A percentile compares a stretch with the other conserved stretches of the same genome.
These are phyloP conservation scores for Avena atlantica DNA, from an alignment of 176 grass and related monocot species.

Conservation along the genomic window DNA sequence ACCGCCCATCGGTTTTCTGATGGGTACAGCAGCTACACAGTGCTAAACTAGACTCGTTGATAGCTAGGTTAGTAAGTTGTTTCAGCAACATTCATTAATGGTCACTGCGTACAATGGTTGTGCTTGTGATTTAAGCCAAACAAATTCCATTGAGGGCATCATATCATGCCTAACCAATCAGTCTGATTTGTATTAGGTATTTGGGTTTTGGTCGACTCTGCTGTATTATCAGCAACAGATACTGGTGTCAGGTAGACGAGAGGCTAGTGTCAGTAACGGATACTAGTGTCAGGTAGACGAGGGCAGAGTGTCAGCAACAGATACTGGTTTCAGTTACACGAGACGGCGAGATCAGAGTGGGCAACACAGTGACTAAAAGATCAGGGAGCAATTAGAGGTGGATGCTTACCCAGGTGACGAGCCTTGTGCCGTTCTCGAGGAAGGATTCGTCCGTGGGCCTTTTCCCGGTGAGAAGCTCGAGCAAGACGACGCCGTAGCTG, in stretches of 20 bases:
- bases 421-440: conserved; percentile 71
- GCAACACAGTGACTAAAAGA: too few species aligned
- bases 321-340: background rate
- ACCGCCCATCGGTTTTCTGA: conserved; percentile 1
- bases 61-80: background rate
- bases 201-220: background rate
- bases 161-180: background rate
- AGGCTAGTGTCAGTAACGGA: background rate
- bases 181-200: background rate
- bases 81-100: background rate
- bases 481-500: conserved; percentile 84
- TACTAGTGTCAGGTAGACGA: background rate
- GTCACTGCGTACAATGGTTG: background rate
- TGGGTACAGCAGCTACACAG: background rate
- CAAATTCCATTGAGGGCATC: background rate
- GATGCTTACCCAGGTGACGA: conserved; percentile 81
- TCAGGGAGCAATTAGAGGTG: too few species aligned
- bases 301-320: background rate
- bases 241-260: background rate
- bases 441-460: conserved; percentile 84
- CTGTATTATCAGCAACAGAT: background rate
- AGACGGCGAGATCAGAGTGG: background rate
- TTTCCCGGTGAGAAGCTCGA: conserved; percentile 84
- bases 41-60: background rate
- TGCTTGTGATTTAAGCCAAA: background rate